Conservation (phyloP, 2,329 filamentous ascomycete genomes). For the Fusarium mundagurra region DNA sequence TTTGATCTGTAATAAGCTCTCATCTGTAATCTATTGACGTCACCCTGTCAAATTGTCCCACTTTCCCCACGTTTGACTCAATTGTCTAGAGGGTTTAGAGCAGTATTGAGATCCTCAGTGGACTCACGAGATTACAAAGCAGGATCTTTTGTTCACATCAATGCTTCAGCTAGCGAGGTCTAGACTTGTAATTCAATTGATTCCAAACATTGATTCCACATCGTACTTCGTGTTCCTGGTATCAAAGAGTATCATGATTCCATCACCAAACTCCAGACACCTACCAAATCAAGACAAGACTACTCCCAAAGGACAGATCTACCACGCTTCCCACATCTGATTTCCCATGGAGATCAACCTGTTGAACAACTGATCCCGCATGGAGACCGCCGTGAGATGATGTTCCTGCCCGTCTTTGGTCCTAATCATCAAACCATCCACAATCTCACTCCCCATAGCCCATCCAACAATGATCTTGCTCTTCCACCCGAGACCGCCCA, state of each 20-base stretch:
- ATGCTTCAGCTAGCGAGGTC: neutral
- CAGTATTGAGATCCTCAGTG: neutral
- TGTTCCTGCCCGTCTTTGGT: conserved; percentile 65
- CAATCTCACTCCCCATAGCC: conserved; percentile 77
- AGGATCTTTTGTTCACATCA: neutral
- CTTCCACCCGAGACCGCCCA: conserved; percentile 87
- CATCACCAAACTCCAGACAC: conserved; percentile 16
- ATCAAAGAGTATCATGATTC: neutral
- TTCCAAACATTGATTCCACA: conserved; percentile 12
- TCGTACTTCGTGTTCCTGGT: conserved; percentile 14
- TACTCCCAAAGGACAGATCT: neutral
- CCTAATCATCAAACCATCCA: conserved; percentile 76
- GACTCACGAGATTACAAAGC: conserved; percentile 9
- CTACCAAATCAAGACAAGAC: neutral
- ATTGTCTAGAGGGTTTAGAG: neutral
- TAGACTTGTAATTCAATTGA: neutral
- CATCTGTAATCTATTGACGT: conserved; percentile 8
- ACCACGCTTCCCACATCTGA: conserved; percentile 88
- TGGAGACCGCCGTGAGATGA: conserved; percentile 75
- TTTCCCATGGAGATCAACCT: conserved; percentile 77
- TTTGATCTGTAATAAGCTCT: conserved; percentile 11
- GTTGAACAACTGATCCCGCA: conserved; percentile 84
- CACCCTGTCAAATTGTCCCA: neutral
- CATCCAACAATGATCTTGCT: conserved; percentile 83
- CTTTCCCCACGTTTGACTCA: conserved; percentile 9